phyloP scores from a whole-genome alignment of 164 flowering plant species.

The Tetracentron sinense region DNA sequence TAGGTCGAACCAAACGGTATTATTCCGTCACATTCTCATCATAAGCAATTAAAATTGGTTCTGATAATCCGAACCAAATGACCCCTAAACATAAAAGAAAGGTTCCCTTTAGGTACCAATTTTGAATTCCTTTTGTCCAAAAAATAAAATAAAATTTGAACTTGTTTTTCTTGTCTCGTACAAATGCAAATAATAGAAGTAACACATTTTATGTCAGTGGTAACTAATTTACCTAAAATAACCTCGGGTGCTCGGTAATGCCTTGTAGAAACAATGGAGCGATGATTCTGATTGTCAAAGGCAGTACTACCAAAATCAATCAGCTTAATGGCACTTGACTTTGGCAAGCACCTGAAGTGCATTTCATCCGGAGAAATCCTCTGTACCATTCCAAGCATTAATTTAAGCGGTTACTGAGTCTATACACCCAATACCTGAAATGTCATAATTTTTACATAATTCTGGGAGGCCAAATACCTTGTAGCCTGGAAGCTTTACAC shows the following conservation, averaged over 20 bases:
- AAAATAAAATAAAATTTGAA: not conserved
- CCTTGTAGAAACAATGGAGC: constrained; percentile 85
- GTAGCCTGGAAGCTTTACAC: constrained; percentile 54
- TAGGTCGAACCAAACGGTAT: too few species aligned
- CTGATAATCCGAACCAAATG: too few species aligned
- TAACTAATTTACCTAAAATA: constrained; percentile 71
- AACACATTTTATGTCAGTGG: constrained; percentile 16
- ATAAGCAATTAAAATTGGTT: too few species aligned
- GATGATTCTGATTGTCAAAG: constrained; percentile 62
- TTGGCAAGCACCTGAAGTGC: constrained; percentile 71
- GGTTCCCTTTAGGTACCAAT: not conserved
- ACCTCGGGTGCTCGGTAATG: constrained; percentile 97
- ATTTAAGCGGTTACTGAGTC: constrained; percentile 25
- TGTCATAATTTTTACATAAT: constrained; percentile 14
- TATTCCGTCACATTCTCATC: too few species aligned
- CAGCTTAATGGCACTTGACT: constrained; percentile 94
- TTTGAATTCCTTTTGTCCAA: not conserved
- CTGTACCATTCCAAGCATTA: constrained; percentile 51
- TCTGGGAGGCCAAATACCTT: constrained; percentile 45
- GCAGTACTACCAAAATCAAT: constrained; percentile 97
- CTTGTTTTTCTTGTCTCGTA: not conserved
- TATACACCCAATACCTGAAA: constrained; percentile 23
- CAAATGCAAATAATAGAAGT: constrained; percentile 2
- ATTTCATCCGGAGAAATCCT: constrained; percentile 50
- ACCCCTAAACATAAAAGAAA: too few species aligned